Conservation (phyloP, 352 stramenopile species). For the Globisporangium radiosum region DNA sequence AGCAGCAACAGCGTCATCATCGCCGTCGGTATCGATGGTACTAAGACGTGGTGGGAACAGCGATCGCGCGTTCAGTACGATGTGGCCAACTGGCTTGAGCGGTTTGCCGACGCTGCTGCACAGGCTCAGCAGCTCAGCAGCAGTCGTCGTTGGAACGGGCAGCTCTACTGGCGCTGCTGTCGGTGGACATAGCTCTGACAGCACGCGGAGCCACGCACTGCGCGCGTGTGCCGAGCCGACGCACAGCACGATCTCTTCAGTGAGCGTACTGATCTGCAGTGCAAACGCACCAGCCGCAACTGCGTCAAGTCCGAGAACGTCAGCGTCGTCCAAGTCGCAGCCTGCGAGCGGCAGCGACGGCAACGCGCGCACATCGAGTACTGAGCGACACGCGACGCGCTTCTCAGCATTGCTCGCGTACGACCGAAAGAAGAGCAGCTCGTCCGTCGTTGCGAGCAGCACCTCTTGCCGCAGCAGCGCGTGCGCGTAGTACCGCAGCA, state of each 20-base stretch:
- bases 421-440: slow-evolving; percentile 62
- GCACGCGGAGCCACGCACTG: slow-evolving; percentile 55
- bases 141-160: background rate
- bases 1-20: slow-evolving; percentile 13
- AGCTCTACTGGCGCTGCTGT: no score
- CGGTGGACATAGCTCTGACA: slow-evolving; percentile 47
- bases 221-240: slow-evolving; percentile 51
- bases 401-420: slow-evolving; percentile 55
- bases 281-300: slow-evolving; percentile 26
- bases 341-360: background rate
- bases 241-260: slow-evolving; percentile 70
- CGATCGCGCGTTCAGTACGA: slow-evolving; percentile 55
- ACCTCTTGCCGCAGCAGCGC: slow-evolving; percentile 69
- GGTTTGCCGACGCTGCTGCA: slow-evolving; percentile 11
- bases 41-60: slow-evolving; percentile 34
- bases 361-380: slow-evolving; percentile 47
- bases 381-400: slow-evolving; percentile 26
- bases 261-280: slow-evolving; percentile 66
- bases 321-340: slow-evolving; percentile 7
- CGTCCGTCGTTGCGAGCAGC: slow-evolving; percentile 48
- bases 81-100: slow-evolving; percentile 40
- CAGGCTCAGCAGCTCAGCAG: slow-evolving; percentile 18
- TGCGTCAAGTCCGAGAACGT: background rate
- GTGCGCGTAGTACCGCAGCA: slow-evolving; percentile 62
- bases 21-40: no score